Percentiles rank a stretch among this genome's conserved stretches.
phyloP scores from a whole-genome alignment of 1,284 basidiomycete species.

The Inonotus obliquus region DNA sequence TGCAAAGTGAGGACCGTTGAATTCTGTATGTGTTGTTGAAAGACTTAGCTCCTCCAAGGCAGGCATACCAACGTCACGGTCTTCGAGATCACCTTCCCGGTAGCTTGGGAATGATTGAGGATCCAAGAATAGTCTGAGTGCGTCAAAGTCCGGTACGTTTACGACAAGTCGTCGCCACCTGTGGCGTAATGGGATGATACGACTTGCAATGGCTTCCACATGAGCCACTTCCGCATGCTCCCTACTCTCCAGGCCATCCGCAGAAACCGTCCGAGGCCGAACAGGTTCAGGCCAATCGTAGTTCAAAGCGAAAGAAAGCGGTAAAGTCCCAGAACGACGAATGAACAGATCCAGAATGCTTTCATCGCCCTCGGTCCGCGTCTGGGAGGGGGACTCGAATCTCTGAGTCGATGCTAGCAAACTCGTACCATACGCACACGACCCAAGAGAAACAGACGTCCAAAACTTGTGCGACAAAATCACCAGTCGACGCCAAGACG shows the following conservation, averaged over 20 bases:
- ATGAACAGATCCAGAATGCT: background rate
- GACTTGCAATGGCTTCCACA: background rate
- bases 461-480: background rate
- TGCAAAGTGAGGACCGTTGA: background rate
- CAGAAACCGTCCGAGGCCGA: background rate
- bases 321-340: background rate
- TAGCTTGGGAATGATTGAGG: too few species aligned
- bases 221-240: background rate
- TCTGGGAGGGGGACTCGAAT: too few species aligned
- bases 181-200: background rate
- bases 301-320: constrained; percentile 1
- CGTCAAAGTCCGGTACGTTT: background rate
- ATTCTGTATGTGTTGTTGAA: constrained; percentile 1
- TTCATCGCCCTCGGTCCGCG: too few species aligned
- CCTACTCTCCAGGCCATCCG: background rate
- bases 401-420: too few species aligned
- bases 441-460: background rate
- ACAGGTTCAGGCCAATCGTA: background rate
- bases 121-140: background rate
- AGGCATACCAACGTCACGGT: background rate
- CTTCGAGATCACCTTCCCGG: background rate
- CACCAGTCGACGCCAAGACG: background rate
- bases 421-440: too few species aligned
- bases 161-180: background rate
- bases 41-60: background rate